Evolutionary conservation across 2,329 filamentous ascomycete genomes (phyloP), one percentile per base, ranked within the genome.

Genomic region (Sarocladium oryzae): DNA sequence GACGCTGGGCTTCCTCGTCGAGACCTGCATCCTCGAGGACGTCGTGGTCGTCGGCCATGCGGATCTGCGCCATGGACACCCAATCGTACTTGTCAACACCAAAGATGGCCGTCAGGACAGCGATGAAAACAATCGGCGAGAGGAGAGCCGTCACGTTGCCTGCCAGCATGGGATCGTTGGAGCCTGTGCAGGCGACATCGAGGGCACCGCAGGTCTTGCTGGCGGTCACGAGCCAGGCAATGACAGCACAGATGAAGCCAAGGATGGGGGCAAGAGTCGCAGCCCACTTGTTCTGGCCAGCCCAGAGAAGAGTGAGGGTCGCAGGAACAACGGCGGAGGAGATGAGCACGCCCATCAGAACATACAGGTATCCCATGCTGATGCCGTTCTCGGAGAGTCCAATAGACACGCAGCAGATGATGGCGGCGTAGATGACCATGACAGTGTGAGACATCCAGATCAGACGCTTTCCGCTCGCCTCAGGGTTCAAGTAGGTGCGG

Each of bases 331-430:
- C 89, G 2, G 89, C 90, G 0, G 87, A 82, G 0, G 85, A 89
- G 62, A 96, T 93, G 60, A 96, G 88, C 49, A 90, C 87, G 7
- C 90, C 91, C 90, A 96, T 96, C 61, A 93, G 78, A 7, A 93
- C 73, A 63, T 92, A 93, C 63, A 95, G 75, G 61, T 91, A 95
- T 10, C 89, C 90, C 88, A 96, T 93, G 10, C 81, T 85, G 54
- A 96, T 86, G 18, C 86, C 84, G 2, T 81, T 83, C 56, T 87
- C 86, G 64, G 73, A 81, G 0, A 93, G 78, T 0, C 87, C 89
- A 1, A 88, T 88, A 0, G 82, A 83, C 65, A 92, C 88, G 0
- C 72, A 78, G 9, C 87, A 86, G 71, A 93, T 91, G 67, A 85
- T 61, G 0, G 88, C 88, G 0, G 88, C 85, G 61, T 91, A 96